Percentiles rank a stretch among this genome's conserved stretches.
These are phyloP conservation scores for Fraxinus americana DNA, from an alignment of 257 asterid genomes.

Conservation along the genomic window DNA sequence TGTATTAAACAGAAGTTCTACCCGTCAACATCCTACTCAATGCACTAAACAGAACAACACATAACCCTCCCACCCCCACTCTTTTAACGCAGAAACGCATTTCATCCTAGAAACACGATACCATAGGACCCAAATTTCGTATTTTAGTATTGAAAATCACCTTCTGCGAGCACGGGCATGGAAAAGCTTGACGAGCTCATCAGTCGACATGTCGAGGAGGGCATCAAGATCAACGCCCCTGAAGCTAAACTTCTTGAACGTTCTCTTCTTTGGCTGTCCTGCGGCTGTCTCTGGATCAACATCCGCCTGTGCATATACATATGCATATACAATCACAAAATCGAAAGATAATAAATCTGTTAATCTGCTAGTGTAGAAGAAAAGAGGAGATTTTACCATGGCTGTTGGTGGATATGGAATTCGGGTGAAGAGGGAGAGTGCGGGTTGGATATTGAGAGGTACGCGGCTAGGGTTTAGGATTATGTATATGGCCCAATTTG, in stretches of 20 bases:
- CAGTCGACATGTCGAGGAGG: too few species aligned
- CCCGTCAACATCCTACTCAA: not conserved
- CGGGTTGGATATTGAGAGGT: not conserved
- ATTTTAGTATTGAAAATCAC: not conserved
- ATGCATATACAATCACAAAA: too few species aligned
- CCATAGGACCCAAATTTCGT: not conserved
- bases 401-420: not conserved
- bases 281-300: too few species aligned
- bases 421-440: not conserved
- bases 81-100: not conserved
- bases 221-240: too few species aligned
- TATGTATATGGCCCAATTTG: not conserved
- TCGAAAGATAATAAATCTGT: too few species aligned
- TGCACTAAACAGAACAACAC: not conserved
- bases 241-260: too few species aligned
- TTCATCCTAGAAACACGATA: not conserved
- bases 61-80: not conserved
- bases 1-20: too few species aligned
- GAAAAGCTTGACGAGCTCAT: slow-evolving; percentile 33
- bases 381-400: slow-evolving; percentile 15
- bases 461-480: not conserved
- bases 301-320: too few species aligned
- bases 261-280: too few species aligned
- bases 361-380: not conserved
- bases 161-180: slow-evolving; percentile 29